Conservation (phyloP, 371 early-diverging fungal genomes). For the Mucor racemosus region DNA sequence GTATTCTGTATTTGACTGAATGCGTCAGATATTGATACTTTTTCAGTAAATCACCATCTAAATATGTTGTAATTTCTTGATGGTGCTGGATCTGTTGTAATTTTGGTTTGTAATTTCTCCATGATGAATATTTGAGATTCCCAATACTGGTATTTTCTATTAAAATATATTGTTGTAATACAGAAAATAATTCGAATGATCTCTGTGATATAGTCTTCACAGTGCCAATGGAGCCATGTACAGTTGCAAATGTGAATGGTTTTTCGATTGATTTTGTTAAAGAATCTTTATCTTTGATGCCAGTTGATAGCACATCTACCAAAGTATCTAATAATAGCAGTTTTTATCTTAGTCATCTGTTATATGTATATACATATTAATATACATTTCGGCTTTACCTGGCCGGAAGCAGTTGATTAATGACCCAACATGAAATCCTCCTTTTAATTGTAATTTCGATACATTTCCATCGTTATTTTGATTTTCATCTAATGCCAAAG, state of each 20-base stretch:
- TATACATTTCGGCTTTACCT: constrained; percentile 17
- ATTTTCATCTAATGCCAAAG: constrained; percentile 31
- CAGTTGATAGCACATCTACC: constrained; percentile 24
- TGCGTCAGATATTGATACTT: constrained; percentile 65
- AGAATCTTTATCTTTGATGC: constrained; percentile 56
- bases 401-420: constrained; percentile 73
- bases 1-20: constrained; percentile 53
- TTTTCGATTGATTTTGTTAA: constrained; percentile 44
- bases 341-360: background rate
- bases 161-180: constrained; percentile 69
- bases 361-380: background rate
- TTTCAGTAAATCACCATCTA: constrained; percentile 93
- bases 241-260: constrained; percentile 72
- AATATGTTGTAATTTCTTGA: constrained; percentile 52
- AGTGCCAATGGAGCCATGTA: constrained; percentile 81
- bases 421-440: constrained; percentile 84
- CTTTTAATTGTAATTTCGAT: constrained; percentile 60
- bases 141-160: constrained; percentile 62
- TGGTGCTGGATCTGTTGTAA: constrained; percentile 31
- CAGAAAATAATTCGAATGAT: constrained; percentile 59
- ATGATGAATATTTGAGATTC: constrained; percentile 61
- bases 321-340: constrained; percentile 7
- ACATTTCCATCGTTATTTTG: constrained; percentile 42
- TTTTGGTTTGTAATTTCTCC: constrained; percentile 62
- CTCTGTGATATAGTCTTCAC: constrained; percentile 67